These are phyloP conservation scores for Chaetothyriales sp. DNA, from an alignment of 2,329 filamentous ascomycete species.

Conservation along the genomic window DNA sequence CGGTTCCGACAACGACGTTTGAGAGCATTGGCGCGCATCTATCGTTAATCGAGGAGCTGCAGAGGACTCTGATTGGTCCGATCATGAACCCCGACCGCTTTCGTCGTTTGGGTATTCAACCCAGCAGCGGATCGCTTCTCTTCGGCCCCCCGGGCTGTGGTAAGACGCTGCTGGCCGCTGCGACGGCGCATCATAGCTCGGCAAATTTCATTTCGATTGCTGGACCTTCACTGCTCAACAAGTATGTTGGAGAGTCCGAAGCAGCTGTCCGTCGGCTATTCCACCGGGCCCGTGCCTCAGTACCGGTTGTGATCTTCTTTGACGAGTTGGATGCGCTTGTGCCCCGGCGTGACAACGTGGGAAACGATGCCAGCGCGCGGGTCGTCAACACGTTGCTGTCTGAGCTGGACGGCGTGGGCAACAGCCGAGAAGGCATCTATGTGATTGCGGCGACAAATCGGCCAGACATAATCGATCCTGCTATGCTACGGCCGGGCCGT, in stretches of 20 bases:
- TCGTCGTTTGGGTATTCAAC: constrained; percentile 58
- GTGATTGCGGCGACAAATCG: constrained; percentile 91
- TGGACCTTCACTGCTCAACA: constrained; percentile 89
- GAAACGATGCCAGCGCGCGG: constrained; percentile 68
- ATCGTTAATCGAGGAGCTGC: constrained; percentile 64
- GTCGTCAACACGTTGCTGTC: constrained; percentile 93
- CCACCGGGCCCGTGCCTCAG: constrained; percentile 65
- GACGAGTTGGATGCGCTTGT: constrained; percentile 92
- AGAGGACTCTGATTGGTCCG: constrained; percentile 74
- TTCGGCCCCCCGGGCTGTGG: constrained; percentile 96
- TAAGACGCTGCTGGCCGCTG: constrained; percentile 91
- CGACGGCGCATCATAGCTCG: constrained; percentile 85
- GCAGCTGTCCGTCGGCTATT: constrained; percentile 87
- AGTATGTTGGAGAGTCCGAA: constrained; percentile 94
- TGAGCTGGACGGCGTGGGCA: constrained; percentile 71
- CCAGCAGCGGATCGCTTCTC: constrained; percentile 74
- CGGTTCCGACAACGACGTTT: constrained; percentile 88
- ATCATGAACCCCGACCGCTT: constrained; percentile 73
- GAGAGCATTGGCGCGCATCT: constrained; percentile 74
- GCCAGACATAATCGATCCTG: constrained; percentile 90
- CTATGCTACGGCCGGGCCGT: constrained; percentile 82
- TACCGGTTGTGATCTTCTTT: constrained; percentile 93
- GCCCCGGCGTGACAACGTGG: constrained; percentile 60
- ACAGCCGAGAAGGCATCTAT: constrained; percentile 69
- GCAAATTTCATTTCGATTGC: constrained; percentile 98